phyloP scores from a whole-genome alignment of 805 yeast genomes.

The Teunomyces barrocoloradensis region DNA sequence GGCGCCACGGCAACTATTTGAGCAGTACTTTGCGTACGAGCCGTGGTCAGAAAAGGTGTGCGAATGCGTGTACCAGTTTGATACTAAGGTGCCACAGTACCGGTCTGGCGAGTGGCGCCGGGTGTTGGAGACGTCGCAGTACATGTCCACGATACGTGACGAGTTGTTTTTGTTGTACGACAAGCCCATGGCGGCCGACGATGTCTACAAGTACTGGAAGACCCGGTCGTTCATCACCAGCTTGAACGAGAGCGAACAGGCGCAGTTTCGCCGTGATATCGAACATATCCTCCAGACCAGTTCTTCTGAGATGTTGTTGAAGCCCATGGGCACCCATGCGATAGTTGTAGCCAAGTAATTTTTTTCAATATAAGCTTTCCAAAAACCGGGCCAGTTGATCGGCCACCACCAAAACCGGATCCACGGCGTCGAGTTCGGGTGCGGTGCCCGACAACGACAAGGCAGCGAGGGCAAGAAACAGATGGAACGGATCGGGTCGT shows the following conservation, averaged over 20 bases:
- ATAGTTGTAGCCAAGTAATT: slow-evolving; percentile 4
- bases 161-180: slow-evolving; percentile 34
- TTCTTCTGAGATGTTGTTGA: slow-evolving; percentile 2
- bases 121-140: slow-evolving; percentile 19
- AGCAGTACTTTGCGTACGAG: slow-evolving; percentile 17
- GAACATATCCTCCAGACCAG: slow-evolving; percentile 21
- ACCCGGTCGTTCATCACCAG: slow-evolving; percentile 55
- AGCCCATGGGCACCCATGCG: slow-evolving; percentile 14
- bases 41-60: slow-evolving; percentile 40
- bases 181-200: slow-evolving; percentile 27
- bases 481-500: slow-evolving; percentile 70
- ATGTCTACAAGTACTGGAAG: slow-evolving; percentile 50
- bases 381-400: slow-evolving; percentile 2
- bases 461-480: slow-evolving; percentile 59
- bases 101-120: slow-evolving; percentile 47
- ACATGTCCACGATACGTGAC: slow-evolving; percentile 14
- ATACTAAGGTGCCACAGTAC: slow-evolving; percentile 54
- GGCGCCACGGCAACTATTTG: slow-evolving; percentile 6
- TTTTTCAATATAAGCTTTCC: not conserved
- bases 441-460: slow-evolving; percentile 30
- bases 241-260: slow-evolving; percentile 35
- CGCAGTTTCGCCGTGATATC: slow-evolving; percentile 26
- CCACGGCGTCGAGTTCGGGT: slow-evolving; percentile 3
- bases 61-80: slow-evolving; percentile 33
- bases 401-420: slow-evolving; percentile 6